These are phyloP conservation scores for Tolypocladium inflatum DNA, from an alignment of 2,329 filamentous ascomycete genomes.

Conservation along the genomic window DNA sequence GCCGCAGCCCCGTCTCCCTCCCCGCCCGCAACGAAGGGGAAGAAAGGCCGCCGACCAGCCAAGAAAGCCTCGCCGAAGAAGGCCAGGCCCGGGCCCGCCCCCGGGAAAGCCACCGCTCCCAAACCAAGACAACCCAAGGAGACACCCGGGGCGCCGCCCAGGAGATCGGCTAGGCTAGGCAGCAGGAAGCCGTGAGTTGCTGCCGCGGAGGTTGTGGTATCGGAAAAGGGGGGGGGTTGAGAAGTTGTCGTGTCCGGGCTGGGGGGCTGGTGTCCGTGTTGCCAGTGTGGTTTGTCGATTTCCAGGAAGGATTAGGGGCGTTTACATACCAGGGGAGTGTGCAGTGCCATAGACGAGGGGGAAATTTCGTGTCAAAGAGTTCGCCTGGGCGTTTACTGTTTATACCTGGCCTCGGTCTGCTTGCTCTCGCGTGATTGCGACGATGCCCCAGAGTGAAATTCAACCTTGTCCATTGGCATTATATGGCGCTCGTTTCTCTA, in stretches of 20 bases:
- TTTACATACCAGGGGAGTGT: neutral
- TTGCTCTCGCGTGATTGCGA: neutral
- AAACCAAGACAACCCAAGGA: neutral
- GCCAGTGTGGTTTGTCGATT: neutral
- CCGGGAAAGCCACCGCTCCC: neutral
- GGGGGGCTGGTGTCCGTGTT: neutral
- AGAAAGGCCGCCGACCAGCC: neutral
- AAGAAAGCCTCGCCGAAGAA: neutral
- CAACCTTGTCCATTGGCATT: neutral
- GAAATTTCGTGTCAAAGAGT: neutral
- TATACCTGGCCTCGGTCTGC: neutral
- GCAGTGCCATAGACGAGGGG: neutral
- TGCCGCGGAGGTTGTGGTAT: neutral
- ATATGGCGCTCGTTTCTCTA: neutral
- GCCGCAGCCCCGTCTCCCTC: neutral
- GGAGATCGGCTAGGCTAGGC: neutral
- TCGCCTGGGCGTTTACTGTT: neutral
- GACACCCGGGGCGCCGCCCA: neutral
- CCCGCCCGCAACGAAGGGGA: neutral
- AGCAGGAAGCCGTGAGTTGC: neutral
- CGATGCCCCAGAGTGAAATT: neutral
- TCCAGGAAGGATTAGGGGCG: neutral
- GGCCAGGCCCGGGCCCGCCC: neutral
- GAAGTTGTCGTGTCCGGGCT: neutral
- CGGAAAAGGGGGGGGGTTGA: too few relatives aligned